Conservation (phyloP, 352 stramenopile genomes). For the Phytopythium sindhum region DNA sequence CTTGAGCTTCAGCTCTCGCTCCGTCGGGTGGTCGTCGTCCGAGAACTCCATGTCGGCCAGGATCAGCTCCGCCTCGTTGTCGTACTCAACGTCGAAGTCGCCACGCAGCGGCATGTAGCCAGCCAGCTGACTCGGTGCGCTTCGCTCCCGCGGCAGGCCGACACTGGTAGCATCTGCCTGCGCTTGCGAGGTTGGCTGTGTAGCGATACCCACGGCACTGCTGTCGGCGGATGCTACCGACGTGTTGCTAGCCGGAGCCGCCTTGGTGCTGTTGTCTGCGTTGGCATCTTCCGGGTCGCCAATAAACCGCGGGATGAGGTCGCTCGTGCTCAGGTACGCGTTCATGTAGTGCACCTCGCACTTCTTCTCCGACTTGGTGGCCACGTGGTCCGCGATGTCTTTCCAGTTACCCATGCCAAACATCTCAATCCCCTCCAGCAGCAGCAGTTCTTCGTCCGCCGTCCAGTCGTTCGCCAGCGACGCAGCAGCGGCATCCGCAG, state of each 20-base stretch:
- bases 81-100: constrained; percentile 98
- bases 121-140: constrained; percentile 36
- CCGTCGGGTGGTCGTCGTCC: constrained; percentile 87
- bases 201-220: background rate
- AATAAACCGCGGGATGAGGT: constrained; percentile 66
- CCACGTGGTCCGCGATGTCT: constrained; percentile 87
- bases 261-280: background rate
- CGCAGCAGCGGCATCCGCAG: constrained; percentile 7
- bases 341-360: constrained; percentile 89
- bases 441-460: constrained; percentile 93
- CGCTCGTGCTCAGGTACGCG: constrained; percentile 59
- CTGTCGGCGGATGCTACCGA: background rate
- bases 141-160: constrained; percentile 16
- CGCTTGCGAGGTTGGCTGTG: background rate
- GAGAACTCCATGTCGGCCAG: constrained; percentile 95
- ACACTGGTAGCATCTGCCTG: background rate
- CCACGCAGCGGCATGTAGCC: constrained; percentile 96
- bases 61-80: constrained; percentile 96
- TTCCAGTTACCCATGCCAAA: constrained; percentile 98
- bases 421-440: constrained; percentile 95
- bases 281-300: constrained; percentile 34
- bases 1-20: constrained; percentile 94
- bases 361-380: constrained; percentile 83
- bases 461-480: constrained; percentile 68
- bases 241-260: background rate